A percentile compares a stretch with the other conserved stretches of the same genome.
These are phyloP conservation scores for Voacanga thouarsii DNA, from an alignment of 257 asterid genomes.

Conservation along the genomic window DNA sequence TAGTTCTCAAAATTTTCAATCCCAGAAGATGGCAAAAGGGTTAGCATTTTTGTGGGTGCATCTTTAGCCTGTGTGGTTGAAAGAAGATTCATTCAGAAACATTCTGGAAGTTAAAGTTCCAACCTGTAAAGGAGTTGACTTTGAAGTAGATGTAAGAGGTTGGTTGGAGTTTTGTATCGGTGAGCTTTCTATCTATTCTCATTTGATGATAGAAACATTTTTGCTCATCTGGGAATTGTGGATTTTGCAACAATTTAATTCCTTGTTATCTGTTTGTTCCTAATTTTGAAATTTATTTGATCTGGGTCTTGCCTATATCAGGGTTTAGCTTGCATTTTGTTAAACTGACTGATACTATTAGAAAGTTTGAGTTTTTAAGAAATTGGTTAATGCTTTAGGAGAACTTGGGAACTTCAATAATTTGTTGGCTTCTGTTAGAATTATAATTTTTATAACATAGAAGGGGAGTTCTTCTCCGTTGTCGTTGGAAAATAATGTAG, in stretches of 20 bases:
- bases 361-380: not conserved
- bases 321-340: not conserved
- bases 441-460: slow-evolving; percentile 5
- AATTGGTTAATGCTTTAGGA: slow-evolving; percentile 1
- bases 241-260: slow-evolving; percentile 14
- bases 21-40: no score
- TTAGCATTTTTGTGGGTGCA: slow-evolving; percentile 11
- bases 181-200: not conserved
- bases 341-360: not conserved
- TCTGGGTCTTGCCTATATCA: slow-evolving; percentile 19
- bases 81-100: slow-evolving; percentile 12
- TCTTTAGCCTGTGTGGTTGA: slow-evolving; percentile 25
- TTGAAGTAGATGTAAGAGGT: slow-evolving; percentile 8
- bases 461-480: slow-evolving; percentile 1
- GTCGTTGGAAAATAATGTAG: slow-evolving; percentile 9
- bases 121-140: slow-evolving; percentile 24
- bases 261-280: not conserved
- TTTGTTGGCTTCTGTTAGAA: not conserved
- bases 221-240: slow-evolving; percentile 5
- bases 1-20: no score
- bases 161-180: slow-evolving; percentile 1
- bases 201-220: slow-evolving; percentile 15
- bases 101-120: slow-evolving; percentile 26
- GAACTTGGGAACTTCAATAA: slow-evolving; percentile 14
- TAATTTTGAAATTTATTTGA: slow-evolving; percentile 9